phyloP scores from a whole-genome alignment of 306 rosid species.

The Mimosa pudica region DNA sequence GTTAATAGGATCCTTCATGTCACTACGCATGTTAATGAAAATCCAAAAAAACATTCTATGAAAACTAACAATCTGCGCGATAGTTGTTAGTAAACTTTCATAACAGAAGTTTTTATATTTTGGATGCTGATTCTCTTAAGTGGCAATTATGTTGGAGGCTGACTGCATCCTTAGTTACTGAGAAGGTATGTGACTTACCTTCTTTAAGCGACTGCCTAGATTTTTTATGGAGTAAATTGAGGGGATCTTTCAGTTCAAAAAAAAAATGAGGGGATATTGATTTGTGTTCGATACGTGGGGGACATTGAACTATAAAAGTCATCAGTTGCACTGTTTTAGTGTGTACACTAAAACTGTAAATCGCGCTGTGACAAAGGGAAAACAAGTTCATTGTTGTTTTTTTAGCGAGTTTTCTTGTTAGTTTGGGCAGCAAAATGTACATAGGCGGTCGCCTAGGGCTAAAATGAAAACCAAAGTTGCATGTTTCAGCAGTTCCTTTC shows the following conservation, averaged over 20 bases:
- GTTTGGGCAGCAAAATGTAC: no score
- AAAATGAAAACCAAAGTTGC: no score
- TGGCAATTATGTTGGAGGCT: background rate
- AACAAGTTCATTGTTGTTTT: background rate
- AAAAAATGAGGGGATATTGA: no score
- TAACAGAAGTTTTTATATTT: background rate
- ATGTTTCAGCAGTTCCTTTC: no score
- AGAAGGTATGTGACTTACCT: background rate
- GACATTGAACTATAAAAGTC: background rate
- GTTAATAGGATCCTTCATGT: background rate
- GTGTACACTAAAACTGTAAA: no score
- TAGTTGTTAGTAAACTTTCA: background rate
- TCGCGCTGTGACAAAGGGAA: no score
- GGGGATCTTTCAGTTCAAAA: no score
- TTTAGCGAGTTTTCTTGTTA: no score
- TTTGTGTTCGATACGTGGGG: background rate
- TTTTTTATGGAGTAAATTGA: background rate
- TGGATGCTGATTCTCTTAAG: background rate
- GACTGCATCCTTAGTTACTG: background rate
- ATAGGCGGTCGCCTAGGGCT: no score
- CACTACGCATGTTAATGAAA: constrained; percentile 5
- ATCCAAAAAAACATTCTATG: constrained; percentile 11
- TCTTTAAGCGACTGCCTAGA: constrained; percentile 18
- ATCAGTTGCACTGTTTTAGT: no score
- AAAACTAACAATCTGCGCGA: background rate